A percentile compares a stretch with the other conserved stretches of the same genome.
Conservation (phyloP, 2,329 filamentous ascomycete species). For the Arthrocladium fulminans region DNA sequence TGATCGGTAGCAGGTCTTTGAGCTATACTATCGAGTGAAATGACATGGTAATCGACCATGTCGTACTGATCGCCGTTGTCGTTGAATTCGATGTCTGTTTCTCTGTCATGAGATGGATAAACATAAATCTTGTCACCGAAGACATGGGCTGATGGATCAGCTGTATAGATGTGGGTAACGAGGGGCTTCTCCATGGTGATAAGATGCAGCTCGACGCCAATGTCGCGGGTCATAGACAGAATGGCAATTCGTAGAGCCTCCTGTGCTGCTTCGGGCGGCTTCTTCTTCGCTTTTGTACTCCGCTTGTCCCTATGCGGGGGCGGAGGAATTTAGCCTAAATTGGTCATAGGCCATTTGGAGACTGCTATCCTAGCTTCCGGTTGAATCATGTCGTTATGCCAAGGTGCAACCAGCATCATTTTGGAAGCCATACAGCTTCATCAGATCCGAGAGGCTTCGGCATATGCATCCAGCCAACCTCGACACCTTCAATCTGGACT, state of each 20-base stretch:
- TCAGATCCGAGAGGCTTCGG: conserved; percentile 43
- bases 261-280: no score
- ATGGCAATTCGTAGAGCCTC: no score
- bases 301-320: background rate
- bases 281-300: background rate
- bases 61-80: conserved; percentile 81
- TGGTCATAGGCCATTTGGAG: background rate
- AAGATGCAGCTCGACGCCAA: conserved; percentile 15
- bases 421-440: conserved; percentile 16
- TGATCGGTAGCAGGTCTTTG: conserved; percentile 57
- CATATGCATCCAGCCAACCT: conserved; percentile 45
- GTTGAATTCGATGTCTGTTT: conserved; percentile 65
- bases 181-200: conserved; percentile 45
- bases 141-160: conserved; percentile 71
- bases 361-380: background rate
- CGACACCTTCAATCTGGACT: conserved; percentile 38
- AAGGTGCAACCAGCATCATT: background rate
- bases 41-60: conserved; percentile 77
- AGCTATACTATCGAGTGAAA: conserved; percentile 51
- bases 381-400: no score
- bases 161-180: conserved; percentile 67
- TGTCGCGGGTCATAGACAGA: background rate
- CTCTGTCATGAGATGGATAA: conserved; percentile 72
- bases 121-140: conserved; percentile 69
- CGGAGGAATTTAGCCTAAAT: background rate